Conservation (phyloP, 2,329 filamentous ascomycete species). For the Epichloe elymi region DNA sequence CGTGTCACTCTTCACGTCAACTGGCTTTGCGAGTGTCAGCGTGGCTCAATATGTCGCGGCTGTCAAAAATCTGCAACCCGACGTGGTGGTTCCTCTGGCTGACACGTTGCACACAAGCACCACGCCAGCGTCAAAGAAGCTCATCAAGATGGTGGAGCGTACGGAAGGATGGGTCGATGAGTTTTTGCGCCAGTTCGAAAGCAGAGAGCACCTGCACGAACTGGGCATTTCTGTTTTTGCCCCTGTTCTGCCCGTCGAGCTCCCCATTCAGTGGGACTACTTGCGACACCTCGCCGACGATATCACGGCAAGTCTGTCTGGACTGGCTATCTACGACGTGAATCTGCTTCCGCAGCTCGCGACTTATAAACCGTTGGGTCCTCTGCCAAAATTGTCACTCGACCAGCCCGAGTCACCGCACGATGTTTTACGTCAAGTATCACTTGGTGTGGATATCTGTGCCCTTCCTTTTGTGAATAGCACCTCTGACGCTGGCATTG, state of each 20-base stretch:
- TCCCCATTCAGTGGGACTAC: constrained; percentile 67
- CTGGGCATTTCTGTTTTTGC: constrained; percentile 39
- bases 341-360: constrained; percentile 54
- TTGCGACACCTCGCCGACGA: constrained; percentile 57
- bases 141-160: constrained; percentile 71
- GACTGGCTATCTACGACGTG: constrained; percentile 68
- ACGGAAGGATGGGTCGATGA: constrained; percentile 72
- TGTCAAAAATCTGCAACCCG: constrained; percentile 54
- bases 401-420: constrained; percentile 59
- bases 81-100: constrained; percentile 66
- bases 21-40: constrained; percentile 64
- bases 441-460: constrained; percentile 68
- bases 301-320: constrained; percentile 43
- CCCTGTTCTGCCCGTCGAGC: constrained; percentile 61
- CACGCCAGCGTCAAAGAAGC: constrained; percentile 54
- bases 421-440: constrained; percentile 61
- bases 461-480: constrained; percentile 61
- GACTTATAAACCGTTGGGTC: constrained; percentile 36
- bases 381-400: constrained; percentile 63
- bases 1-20: constrained; percentile 71
- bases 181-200: constrained; percentile 35
- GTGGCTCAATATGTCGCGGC: constrained; percentile 56
- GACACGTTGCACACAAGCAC: constrained; percentile 46
- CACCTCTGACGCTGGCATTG: constrained; percentile 74
- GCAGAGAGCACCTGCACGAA: constrained; percentile 14